A percentile compares a stretch with the other conserved stretches of the same genome.
phyloP scores from a whole-genome alignment of 108 stramenopile genomes.

The Bacterosira constricta region DNA sequence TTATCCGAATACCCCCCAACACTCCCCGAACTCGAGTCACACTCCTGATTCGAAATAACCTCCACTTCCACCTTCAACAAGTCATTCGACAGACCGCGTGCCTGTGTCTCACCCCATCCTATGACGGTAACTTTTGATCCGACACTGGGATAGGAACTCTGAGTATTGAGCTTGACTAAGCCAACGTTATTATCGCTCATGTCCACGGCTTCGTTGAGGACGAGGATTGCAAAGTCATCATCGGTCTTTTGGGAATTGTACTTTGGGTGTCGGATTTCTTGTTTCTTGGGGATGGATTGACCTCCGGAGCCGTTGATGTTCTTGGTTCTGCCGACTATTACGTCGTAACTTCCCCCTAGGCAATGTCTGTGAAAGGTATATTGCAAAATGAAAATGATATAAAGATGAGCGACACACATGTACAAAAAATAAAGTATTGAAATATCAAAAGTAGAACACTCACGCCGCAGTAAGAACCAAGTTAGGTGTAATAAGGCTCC shows the following conservation, averaged over 20 bases:
- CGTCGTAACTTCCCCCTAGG: constrained; percentile 2
- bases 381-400: neutral
- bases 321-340: constrained; percentile 24
- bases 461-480: constrained; percentile 30
- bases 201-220: constrained; percentile 3
- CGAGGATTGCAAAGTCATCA: constrained; percentile 25
- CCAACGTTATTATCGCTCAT: constrained; percentile 1
- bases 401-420: neutral
- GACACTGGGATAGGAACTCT: neutral
- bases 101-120: constrained; percentile 45
- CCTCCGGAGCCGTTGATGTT: constrained; percentile 10
- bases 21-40: constrained; percentile 9
- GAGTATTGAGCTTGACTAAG: constrained; percentile 15
- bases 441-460: neutral
- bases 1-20: constrained; percentile 9
- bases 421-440: neutral
- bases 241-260: constrained; percentile 16
- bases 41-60: constrained; percentile 36
- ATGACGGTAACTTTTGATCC: constrained; percentile 23
- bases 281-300: neutral
- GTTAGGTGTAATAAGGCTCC: constrained; percentile 20
- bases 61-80: constrained; percentile 45
- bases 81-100: constrained; percentile 11
- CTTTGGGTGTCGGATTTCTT: constrained; percentile 15
- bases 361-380: constrained; percentile 21